Evolutionary conservation across 768 basidiomycete genomes (phyloP).

Genomic region (Inosperma sp.): DNA sequence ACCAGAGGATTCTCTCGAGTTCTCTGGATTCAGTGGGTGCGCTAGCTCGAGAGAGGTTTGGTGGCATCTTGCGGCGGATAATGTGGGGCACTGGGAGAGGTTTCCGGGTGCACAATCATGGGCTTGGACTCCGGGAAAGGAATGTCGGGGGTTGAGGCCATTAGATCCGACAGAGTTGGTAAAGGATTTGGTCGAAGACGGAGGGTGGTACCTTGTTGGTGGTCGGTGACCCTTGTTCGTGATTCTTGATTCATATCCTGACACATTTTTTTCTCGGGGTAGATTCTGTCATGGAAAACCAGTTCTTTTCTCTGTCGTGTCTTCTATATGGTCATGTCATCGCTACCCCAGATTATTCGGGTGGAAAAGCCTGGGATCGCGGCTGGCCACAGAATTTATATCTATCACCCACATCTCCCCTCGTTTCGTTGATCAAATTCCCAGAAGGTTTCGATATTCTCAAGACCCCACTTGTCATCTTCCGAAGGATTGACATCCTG

Average conservation of each 20-base stretch:
- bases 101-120: slow-evolving; percentile 52
- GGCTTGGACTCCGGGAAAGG: slow-evolving; percentile 46
- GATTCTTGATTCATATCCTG: background rate
- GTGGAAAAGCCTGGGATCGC: slow-evolving; percentile 52
- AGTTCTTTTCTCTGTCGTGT: slow-evolving; percentile 72
- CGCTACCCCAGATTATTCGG: slow-evolving; percentile 58
- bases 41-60: slow-evolving; percentile 56
- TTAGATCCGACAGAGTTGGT: slow-evolving; percentile 44
- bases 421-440: slow-evolving; percentile 39
- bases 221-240: slow-evolving; percentile 31
- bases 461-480: slow-evolving; percentile 58
- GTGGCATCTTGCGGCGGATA: slow-evolving; percentile 61
- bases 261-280: background rate
- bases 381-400: slow-evolving; percentile 63
- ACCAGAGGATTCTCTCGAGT: slow-evolving; percentile 41
- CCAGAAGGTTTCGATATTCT: slow-evolving; percentile 52
- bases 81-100: slow-evolving; percentile 41
- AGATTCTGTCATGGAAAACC: slow-evolving; percentile 70
- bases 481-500: slow-evolving; percentile 61
- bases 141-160: slow-evolving; percentile 39
- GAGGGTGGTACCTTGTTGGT: slow-evolving; percentile 66
- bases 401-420: slow-evolving; percentile 52
- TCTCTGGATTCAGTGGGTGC: slow-evolving; percentile 59
- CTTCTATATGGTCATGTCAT: slow-evolving; percentile 60
- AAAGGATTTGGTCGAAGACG: slow-evolving; percentile 57